Evolutionary conservation across 2,329 filamentous ascomycete genomes (phyloP), one percentile per base, ranked within the genome.

Genomic region (Pseudogymnoascus sp.): DNA sequence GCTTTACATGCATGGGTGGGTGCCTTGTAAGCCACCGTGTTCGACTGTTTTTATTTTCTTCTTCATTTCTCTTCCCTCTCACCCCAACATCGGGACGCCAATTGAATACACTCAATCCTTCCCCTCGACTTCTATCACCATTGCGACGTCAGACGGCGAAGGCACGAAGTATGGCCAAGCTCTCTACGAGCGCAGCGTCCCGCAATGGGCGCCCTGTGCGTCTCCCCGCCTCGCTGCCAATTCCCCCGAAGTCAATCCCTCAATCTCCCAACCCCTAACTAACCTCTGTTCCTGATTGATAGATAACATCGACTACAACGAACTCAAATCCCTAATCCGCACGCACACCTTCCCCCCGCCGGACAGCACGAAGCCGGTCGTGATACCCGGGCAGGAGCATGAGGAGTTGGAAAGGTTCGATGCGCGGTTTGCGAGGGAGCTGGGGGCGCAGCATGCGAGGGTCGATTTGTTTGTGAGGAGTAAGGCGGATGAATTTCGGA

Each of bases 251-350:
- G 31, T 42, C 24, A 60, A 29, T 53, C 63, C 64, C 47, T 53
- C 13, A 37, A 24, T 38, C 3, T 6, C 4, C 13, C 37, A 60
- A 40, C 56, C n/a, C n/a, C n/a, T n/a, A n/a, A n/a, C n/a, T 60
- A 24, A 60, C 56, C 2, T 13, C 6, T 7, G 1, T 7, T 38
- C 56, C 29, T 37, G 29, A 64, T 24, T 64, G 67, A 33, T 73
- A 91, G 88, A 93, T 74, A 95, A 96, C 75, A 86, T 96, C 75
- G 91, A 95, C 75, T 96, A 96, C 80, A 91, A 93, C 74, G 89
- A 89, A 59, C 82, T 96, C 67, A 96, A 96, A 76, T 83, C 90
- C 73, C 82, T 90, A 71, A 93, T 96, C 79, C 95, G 93, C 74
- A 83, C 83, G 65, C 84, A 91, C 72, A 96, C 91, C 1, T 88